Evolutionary conservation across 148 eudicot species (phyloP).

Genomic region (Chenopodium suecicum): DNA sequence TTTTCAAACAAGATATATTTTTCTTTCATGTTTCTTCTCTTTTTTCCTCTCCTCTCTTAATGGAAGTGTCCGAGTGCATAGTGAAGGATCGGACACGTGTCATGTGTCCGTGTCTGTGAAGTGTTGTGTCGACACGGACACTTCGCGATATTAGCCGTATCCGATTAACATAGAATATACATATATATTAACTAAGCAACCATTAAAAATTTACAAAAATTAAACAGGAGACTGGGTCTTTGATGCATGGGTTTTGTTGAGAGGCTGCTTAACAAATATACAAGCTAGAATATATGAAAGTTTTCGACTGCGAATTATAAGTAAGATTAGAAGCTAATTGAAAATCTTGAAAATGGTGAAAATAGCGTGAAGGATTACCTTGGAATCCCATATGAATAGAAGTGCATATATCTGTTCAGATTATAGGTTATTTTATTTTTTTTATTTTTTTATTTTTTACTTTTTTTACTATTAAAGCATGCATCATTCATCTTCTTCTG

Average conservation of each 20-base stretch:
- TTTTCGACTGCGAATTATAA: neutral
- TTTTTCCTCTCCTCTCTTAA: no score
- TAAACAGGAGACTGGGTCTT: neutral
- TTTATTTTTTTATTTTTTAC: constrained; percentile 8
- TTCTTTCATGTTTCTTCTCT: no score
- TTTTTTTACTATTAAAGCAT: neutral
- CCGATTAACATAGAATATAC: no score
- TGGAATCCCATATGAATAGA: neutral
- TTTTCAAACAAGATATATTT: no score
- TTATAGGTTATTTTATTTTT: neutral
- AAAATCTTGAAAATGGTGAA: neutral
- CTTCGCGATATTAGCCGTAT: no score
- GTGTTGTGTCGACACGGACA: no score
- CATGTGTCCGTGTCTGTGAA: no score
- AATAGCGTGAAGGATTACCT: neutral
- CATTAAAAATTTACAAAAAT: neutral
- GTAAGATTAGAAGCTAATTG: neutral
- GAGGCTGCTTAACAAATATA: neutral
- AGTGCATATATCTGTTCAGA: neutral
- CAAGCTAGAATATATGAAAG: neutral
- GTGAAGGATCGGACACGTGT: no score
- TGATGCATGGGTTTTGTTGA: neutral
- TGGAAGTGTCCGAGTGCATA: no score
- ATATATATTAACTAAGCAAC: no score
- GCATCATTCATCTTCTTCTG: constrained; percentile 9